Evolutionary conservation across 1,284 basidiomycete species (phyloP), one percentile per base, ranked within the genome.

Genomic region (Pterulicium gracile): DNA sequence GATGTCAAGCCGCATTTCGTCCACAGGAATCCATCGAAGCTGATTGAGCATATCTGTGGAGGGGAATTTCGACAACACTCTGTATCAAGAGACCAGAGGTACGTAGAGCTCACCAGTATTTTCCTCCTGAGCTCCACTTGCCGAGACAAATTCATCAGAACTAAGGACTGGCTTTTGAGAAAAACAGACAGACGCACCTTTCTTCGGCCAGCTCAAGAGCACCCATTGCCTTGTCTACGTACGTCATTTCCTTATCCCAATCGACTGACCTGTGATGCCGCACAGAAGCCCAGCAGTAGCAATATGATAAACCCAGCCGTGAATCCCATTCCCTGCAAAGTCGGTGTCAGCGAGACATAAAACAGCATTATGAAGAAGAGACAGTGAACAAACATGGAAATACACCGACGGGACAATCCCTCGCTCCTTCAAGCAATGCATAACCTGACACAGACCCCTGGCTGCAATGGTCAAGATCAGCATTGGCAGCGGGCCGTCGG

Each of bases 231-330:
- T 39, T 39, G 15, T 39, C 36, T 18, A 39, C 36, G 19, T 39
- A 17, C 36, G 36, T 4, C 36, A 39, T 39, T 17, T 39, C 36
- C 36, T 39, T 17, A 39, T 39, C 36, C 36, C 36, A 39, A 4
- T 39, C 36, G 36, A 39, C 36, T 7, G 5, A 13, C 5, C 36
- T 7, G 36, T 39, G n/a, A 39, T 39, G 36, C 19, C 36, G 36
- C 19, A 39, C 19, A 7, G 36, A 39, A 13, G 7, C 36, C 36
- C 36, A 39, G 36, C n/a, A 18, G 15, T 39, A 39, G 19, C 7
- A 39, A 17, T 18, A 39, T 7, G 36, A 39, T 39, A 39, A 39
- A 7, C 15, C 36, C 36, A 39, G 36, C n/a, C 15, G 19, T 17
- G 36, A 39, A 39, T 39, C 36, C 36, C n/a, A 18, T 18, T 15